A percentile compares a stretch with the other conserved stretches of the same genome.
These are phyloP conservation scores for Cylindrotheca fusiformis DNA, from an alignment of 108 stramenopile species.

Conservation along the genomic window DNA sequence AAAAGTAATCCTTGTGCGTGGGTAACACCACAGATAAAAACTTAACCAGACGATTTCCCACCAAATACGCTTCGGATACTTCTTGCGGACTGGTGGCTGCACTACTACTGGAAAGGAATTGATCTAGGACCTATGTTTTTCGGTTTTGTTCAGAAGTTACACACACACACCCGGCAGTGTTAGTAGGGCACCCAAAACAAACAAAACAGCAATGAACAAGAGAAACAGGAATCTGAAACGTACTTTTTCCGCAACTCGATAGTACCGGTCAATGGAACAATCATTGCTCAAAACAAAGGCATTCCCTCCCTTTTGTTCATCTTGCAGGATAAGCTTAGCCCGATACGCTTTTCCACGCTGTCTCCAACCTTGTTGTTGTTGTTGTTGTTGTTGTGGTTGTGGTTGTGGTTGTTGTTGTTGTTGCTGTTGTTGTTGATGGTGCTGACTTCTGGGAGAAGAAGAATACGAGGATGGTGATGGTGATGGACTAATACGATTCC, in stretches of 20 bases:
- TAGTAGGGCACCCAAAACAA: constrained; percentile 1
- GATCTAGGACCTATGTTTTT: constrained; percentile 35
- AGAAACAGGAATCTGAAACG: background rate
- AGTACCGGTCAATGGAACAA: constrained; percentile 40
- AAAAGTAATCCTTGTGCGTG: constrained; percentile 43
- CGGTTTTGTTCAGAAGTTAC: background rate
- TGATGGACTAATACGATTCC: too few relatives aligned
- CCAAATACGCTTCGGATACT: constrained; percentile 36
- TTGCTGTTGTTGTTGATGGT: background rate
- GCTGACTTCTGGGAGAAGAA: too few relatives aligned
- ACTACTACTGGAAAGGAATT: constrained; percentile 37
- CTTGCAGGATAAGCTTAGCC: constrained; percentile 26
- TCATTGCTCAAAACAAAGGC: constrained; percentile 27
- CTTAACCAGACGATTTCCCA: constrained; percentile 45
- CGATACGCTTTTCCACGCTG: constrained; percentile 40
- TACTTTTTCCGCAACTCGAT: constrained; percentile 41
- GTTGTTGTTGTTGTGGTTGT: background rate
- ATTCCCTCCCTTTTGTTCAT: constrained; percentile 35
- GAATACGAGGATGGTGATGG: too few relatives aligned
- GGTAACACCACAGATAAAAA: constrained; percentile 44
- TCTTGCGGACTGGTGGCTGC: constrained; percentile 17
- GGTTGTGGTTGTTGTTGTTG: background rate
- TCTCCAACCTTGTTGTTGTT: constrained; percentile 22
- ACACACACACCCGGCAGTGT: too few relatives aligned
- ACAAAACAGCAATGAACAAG: background rate